Evolutionary conservation across 1,284 basidiomycete species (phyloP).

Genomic region (Earliella scabrosa): DNA sequence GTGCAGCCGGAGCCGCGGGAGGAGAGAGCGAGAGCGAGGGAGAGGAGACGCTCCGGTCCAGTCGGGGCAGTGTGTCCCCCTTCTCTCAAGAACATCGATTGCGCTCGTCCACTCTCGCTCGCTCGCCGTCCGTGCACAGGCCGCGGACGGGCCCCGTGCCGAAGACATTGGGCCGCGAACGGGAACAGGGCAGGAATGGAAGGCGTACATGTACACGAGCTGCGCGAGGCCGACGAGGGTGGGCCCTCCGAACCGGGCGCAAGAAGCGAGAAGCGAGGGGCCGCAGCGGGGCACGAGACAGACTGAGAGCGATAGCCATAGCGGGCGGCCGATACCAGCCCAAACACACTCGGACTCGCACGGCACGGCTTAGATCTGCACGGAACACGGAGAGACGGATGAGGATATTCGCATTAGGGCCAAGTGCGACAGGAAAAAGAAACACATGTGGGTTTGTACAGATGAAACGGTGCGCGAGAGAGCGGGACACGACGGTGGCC

Average conservation of each 20-base stretch:
- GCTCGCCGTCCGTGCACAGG: neutral
- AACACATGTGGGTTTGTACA: slow-evolving; percentile 1
- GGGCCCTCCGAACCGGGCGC: too few species aligned
- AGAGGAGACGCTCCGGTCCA: neutral
- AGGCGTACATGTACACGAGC: too few species aligned
- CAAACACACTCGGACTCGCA: neutral
- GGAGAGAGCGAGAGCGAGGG: neutral
- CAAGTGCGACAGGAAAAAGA: neutral
- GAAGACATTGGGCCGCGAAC: too few species aligned
- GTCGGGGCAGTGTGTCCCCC: neutral
- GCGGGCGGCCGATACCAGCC: too few species aligned
- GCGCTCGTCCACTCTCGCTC: neutral
- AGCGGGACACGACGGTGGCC: neutral
- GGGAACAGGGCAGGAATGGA: too few species aligned
- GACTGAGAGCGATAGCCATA: too few species aligned
- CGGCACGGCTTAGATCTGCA: neutral
- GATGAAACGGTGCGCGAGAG: neutral
- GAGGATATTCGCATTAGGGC: neutral
- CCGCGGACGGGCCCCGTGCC: too few species aligned
- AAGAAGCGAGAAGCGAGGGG: too few species aligned
- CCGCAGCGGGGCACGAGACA: neutral
- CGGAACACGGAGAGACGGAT: neutral
- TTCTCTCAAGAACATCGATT: slow-evolving; percentile 1
- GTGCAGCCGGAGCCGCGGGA: neutral
- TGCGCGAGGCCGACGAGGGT: too few species aligned